Percentiles rank a stretch among this genome's conserved stretches.
phyloP scores from a whole-genome alignment of 371 early-diverging fungal genomes.

The Thermomucor indicae-seudaticae region DNA sequence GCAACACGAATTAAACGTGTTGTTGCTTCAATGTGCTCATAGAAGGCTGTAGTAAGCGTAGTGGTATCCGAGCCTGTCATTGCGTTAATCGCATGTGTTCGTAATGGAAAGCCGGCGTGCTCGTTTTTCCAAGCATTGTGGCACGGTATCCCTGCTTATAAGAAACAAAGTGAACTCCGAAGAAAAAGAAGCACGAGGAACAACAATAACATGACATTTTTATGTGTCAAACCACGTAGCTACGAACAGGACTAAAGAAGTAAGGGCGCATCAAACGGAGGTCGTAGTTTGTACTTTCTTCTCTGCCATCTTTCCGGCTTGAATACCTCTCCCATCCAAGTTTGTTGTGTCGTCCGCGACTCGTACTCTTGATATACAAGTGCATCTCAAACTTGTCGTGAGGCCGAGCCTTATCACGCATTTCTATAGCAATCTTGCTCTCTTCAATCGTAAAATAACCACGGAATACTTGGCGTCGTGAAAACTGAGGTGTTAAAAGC shows the following conservation, averaged over 20 bases:
- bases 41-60: slow-evolving; percentile 18
- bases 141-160: too few species aligned
- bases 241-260: slow-evolving; percentile 18
- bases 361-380: slow-evolving; percentile 33
- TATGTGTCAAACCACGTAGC: slow-evolving; percentile 2
- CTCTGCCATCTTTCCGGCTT: slow-evolving; percentile 15
- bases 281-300: slow-evolving; percentile 16
- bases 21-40: slow-evolving; percentile 36
- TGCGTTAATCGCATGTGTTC: neutral
- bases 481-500: slow-evolving; percentile 13
- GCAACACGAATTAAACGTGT: slow-evolving; percentile 31
- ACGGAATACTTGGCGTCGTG: slow-evolving; percentile 30
- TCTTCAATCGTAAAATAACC: slow-evolving; percentile 28
- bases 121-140: too few species aligned
- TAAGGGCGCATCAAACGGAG: slow-evolving; percentile 17
- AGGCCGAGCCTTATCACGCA: slow-evolving; percentile 22
- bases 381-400: slow-evolving; percentile 26
- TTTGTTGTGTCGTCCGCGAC: slow-evolving; percentile 53
- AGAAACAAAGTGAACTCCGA: too few species aligned
- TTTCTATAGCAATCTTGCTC: slow-evolving; percentile 8
- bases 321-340: slow-evolving; percentile 45
- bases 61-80: neutral
- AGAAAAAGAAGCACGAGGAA: too few species aligned
- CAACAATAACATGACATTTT: too few species aligned
- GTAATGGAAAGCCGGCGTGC: neutral